A percentile compares a stretch with the other conserved stretches of the same genome.
phyloP scores from a whole-genome alignment of 306 rosid species.

The Acacia melanoxylon region DNA sequence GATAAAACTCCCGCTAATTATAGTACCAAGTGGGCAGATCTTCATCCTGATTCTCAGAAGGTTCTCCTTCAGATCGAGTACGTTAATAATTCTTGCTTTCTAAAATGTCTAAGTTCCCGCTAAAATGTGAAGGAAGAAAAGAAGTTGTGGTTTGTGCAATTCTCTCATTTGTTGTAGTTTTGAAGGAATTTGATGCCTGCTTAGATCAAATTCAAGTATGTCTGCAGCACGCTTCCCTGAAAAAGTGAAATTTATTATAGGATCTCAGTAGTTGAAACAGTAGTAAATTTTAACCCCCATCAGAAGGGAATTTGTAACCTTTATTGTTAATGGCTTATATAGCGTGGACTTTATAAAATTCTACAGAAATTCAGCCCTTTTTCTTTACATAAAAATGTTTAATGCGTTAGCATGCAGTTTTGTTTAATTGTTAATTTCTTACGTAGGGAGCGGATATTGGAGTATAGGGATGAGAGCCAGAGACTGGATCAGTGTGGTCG shows the following conservation, averaged over 20 bases:
- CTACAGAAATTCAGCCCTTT: not conserved
- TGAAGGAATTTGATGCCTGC: not conserved
- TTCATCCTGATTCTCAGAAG: slow-evolving; percentile 95
- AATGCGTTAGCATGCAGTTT: not conserved
- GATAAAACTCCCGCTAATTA: slow-evolving; percentile 83
- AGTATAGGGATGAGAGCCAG: slow-evolving; percentile 84
- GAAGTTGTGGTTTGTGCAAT: not conserved
- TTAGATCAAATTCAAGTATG: not conserved
- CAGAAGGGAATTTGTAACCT: not conserved
- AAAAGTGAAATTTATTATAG: not conserved
- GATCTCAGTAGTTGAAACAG: not conserved
- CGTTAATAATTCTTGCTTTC: slow-evolving; percentile 8
- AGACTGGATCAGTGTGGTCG: slow-evolving; percentile 95
- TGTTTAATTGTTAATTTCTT: slow-evolving; percentile 27
- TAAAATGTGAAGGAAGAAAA: slow-evolving; percentile 4
- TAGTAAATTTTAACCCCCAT: not conserved
- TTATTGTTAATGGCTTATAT: not conserved
- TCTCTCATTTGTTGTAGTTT: not conserved
- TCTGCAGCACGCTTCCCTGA: not conserved
- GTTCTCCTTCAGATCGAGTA: slow-evolving; percentile 87
- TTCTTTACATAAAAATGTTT: not conserved
- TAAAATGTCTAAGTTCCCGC: slow-evolving; percentile 9
- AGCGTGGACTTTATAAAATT: not conserved
- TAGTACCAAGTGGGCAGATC: slow-evolving; percentile 89
- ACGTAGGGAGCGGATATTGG: slow-evolving; percentile 81